Evolutionary conservation across 805 yeast species (phyloP).

Genomic region (Scheffersomyces amazonensis): DNA sequence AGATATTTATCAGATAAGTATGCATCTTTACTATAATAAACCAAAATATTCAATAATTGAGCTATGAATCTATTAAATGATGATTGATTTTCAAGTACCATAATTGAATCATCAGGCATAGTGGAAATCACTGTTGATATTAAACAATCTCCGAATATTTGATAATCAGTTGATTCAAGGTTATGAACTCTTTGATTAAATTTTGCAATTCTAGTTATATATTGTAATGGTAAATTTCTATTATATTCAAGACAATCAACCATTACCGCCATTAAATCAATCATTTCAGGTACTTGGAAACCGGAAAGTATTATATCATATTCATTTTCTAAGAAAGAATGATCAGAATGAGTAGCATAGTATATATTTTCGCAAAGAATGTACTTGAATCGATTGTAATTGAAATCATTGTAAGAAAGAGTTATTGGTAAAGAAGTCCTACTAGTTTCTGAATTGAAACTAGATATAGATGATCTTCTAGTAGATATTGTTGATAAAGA

Average conservation of each 20-base stretch:
- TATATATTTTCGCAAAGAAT: background rate
- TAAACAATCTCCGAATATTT: conserved; percentile 17
- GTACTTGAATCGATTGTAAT: background rate
- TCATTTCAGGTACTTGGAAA: conserved; percentile 14
- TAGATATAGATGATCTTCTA: background rate
- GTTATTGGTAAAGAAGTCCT: background rate
- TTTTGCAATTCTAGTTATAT: conserved; percentile 7
- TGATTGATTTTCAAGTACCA: conserved; percentile 1
- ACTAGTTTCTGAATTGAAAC: no score
- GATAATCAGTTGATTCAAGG: conserved; percentile 10
- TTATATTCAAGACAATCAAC: conserved; percentile 12
- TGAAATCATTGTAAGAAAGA: background rate
- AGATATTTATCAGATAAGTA: background rate
- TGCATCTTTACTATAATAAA: conserved; percentile 2
- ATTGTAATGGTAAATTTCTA: conserved; percentile 8
- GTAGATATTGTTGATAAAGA: background rate
- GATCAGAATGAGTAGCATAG: background rate
- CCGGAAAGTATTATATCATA: conserved; percentile 8
- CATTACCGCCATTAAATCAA: conserved; percentile 13
- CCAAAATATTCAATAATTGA: conserved; percentile 3
- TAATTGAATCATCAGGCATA: background rate
- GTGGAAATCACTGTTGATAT: conserved; percentile 7
- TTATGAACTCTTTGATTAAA: conserved; percentile 16
- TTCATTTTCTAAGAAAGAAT: background rate
- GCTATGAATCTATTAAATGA: conserved; percentile 5